Conservation (phyloP, 73 alveolate species). For the Tetrahymena borealis region DNA sequence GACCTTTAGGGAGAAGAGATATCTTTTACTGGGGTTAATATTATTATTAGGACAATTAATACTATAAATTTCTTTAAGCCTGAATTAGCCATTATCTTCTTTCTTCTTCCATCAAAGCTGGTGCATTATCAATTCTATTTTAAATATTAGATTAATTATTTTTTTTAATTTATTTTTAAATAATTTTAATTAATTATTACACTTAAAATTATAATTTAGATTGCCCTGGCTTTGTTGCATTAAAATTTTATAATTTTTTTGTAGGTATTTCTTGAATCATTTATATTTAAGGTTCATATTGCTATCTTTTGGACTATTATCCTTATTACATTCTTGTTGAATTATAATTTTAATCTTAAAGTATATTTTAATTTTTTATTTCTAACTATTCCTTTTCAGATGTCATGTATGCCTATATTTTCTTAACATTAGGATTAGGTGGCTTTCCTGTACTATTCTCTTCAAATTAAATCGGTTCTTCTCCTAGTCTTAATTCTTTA, state of each 20-base stretch:
- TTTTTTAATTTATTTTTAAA: neutral
- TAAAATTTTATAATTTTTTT: neutral
- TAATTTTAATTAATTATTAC: neutral
- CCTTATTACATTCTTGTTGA: neutral
- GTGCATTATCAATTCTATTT: neutral
- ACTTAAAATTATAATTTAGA: neutral
- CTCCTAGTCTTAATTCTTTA: neutral
- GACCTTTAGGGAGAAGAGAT: neutral
- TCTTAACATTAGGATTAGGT: neutral
- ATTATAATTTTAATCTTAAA: neutral
- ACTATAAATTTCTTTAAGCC: neutral
- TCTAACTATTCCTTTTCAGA: neutral
- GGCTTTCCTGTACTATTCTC: neutral
- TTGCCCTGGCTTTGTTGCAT: neutral
- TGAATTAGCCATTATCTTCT: neutral
- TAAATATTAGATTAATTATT: neutral
- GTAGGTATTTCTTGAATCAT: neutral
- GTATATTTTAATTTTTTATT: neutral
- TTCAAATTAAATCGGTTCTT: neutral
- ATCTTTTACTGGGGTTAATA: neutral
- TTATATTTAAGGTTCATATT: neutral
- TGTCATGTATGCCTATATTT: neutral
- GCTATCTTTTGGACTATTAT: neutral
- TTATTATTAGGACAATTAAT: neutral
- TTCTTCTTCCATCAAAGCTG: neutral